Evolutionary conservation across 192 early-diverging fungal genomes (phyloP).

Genomic region (Coemansia asiatica): DNA sequence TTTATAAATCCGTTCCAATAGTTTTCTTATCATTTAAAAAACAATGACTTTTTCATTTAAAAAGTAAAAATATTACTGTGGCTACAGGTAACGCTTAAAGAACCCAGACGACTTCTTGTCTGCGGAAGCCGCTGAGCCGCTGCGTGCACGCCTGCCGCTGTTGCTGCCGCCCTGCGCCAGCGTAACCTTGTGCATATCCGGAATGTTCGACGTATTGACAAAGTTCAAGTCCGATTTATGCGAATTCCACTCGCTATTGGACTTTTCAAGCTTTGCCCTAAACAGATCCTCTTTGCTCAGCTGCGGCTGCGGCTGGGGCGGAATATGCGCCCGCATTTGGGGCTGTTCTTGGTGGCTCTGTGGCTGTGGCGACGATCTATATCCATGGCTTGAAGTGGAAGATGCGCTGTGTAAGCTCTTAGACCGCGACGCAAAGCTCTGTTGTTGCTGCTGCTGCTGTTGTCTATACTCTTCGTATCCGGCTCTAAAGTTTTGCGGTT

Average conservation of each 20-base stretch:
- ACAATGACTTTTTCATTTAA: no score
- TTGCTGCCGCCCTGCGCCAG: constrained; percentile 12
- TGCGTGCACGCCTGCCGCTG: constrained; percentile 27
- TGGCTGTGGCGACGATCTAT: constrained; percentile 16
- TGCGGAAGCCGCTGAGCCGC: constrained; percentile 20
- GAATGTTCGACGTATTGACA: constrained; percentile 24
- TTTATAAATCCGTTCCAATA: neutral
- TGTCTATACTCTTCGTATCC: constrained; percentile 47
- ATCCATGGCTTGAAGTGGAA: neutral
- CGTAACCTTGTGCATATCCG: constrained; percentile 50
- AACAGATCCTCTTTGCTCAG: constrained; percentile 49
- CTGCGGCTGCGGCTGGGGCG: constrained; percentile 12
- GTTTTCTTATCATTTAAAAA: neutral
- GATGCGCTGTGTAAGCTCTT: constrained; percentile 22
- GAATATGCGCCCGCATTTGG: neutral
- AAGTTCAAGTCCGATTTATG: constrained; percentile 15
- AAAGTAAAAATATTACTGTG: neutral
- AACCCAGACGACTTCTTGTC: constrained; percentile 27
- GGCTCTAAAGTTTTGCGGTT: constrained; percentile 33
- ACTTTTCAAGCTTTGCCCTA: constrained; percentile 51
- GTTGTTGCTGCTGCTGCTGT: constrained; percentile 32
- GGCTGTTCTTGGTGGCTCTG: constrained; percentile 8
- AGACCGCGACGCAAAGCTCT: constrained; percentile 23
- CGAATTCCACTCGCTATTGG: constrained; percentile 49
- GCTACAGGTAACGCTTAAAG: constrained; percentile 33